These are phyloP conservation scores for Wickerhamiella pararugosa DNA, from an alignment of 1,139 yeast genomes.

Conservation along the genomic window DNA sequence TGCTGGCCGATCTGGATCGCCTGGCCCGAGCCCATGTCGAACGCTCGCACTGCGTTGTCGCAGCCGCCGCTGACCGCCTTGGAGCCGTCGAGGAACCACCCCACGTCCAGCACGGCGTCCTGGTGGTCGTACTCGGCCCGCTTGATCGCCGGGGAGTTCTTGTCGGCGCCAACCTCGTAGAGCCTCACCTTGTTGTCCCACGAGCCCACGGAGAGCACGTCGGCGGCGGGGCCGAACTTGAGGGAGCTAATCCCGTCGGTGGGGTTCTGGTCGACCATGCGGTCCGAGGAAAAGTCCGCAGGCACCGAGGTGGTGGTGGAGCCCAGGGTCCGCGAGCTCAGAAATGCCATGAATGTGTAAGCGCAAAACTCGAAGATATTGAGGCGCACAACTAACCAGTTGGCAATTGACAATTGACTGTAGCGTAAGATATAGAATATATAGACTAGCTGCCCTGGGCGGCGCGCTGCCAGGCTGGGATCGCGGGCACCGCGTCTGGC, in stretches of 20 bases:
- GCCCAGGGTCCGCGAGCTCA: too few relatives aligned
- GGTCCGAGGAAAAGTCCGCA: background rate
- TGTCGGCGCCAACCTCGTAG: conserved; percentile 52
- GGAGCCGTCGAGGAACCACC: conserved; percentile 80
- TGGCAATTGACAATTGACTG: too few relatives aligned
- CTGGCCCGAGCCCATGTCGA: conserved; percentile 73
- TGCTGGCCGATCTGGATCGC: conserved; percentile 75
- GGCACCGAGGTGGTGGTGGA: background rate
- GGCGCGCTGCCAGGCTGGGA: too few relatives aligned
- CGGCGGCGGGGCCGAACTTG: conserved; percentile 86
- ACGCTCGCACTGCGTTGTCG: conserved; percentile 75
- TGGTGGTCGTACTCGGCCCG: conserved; percentile 82
- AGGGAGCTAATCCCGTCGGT: conserved; percentile 84
- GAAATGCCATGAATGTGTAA: too few relatives aligned
- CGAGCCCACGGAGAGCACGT: conserved; percentile 61
- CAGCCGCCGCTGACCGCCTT: conserved; percentile 85
- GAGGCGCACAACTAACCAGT: too few relatives aligned
- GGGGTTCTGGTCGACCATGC: conserved; percentile 29
- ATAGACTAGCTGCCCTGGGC: too few relatives aligned
- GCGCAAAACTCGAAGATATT: too few relatives aligned
- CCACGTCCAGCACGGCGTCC: conserved; percentile 69
- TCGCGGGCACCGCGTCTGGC: too few relatives aligned
- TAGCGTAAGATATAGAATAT: too few relatives aligned
- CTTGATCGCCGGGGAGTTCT: conserved; percentile 60
- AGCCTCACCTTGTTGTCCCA: conserved; percentile 96